phyloP scores from a whole-genome alignment of 192 early-diverging fungal species.

The Coemansia aciculifera region DNA sequence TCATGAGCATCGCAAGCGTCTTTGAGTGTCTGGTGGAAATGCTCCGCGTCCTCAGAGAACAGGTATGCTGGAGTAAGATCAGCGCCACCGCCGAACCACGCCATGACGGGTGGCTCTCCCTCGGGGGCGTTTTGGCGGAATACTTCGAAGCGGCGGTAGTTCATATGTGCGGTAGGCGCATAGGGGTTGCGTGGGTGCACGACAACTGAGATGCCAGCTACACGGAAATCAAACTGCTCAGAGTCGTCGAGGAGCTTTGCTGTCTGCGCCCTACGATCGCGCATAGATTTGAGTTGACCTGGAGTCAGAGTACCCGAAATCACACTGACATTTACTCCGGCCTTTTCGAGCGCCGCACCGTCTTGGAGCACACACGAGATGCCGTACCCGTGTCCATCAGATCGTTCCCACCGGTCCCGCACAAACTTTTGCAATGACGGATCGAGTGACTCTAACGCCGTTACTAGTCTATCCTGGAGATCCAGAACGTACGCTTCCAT shows the following conservation, averaged over 20 bases:
- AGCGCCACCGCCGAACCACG: constrained; percentile 97
- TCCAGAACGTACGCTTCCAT: constrained; percentile 80
- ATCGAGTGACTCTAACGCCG: constrained; percentile 60
- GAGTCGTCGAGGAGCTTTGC: constrained; percentile 59
- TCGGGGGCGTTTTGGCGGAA: constrained; percentile 56
- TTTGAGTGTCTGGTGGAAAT: constrained; percentile 93
- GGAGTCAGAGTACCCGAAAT: constrained; percentile 82
- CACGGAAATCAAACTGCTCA: constrained; percentile 77
- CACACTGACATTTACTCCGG: constrained; percentile 91
- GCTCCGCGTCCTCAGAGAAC: constrained; percentile 85
- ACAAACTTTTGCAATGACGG: constrained; percentile 64
- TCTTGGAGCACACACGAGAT: constrained; percentile 90
- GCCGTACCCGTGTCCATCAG: constrained; percentile 87
- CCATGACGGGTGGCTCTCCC: constrained; percentile 64
- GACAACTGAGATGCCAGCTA: constrained; percentile 86
- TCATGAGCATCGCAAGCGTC: constrained; percentile 91
- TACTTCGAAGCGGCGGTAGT: constrained; percentile 98
- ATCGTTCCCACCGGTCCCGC: constrained; percentile 80
- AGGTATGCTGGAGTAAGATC: constrained; percentile 93
- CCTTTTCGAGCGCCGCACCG: constrained; percentile 94
- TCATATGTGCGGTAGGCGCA: constrained; percentile 95
- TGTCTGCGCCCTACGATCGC: constrained; percentile 67
- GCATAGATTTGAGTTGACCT: constrained; percentile 83
- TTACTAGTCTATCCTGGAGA: constrained; percentile 76
- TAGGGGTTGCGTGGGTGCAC: constrained; percentile 95